Percentiles rank a stretch among this genome's conserved stretches.
phyloP scores from a whole-genome alignment of 352 stramenopile genomes.

The Globisporangium cylindrosporum region DNA sequence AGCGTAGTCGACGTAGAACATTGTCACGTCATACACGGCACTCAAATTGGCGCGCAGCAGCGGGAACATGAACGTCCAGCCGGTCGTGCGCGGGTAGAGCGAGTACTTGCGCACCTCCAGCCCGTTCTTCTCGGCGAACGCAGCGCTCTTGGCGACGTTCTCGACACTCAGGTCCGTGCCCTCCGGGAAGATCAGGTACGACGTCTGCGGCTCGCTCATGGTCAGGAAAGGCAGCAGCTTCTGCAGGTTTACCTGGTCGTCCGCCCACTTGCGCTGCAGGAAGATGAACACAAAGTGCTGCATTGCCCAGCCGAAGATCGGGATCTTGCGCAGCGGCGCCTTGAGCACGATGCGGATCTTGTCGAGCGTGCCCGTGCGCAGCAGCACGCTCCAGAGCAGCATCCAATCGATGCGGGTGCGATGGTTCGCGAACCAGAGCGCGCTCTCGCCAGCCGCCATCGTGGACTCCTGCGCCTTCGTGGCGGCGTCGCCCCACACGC shows the following conservation, averaged over 20 bases:
- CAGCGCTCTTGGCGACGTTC: slow-evolving; percentile 62
- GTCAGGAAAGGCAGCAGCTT: slow-evolving; percentile 58
- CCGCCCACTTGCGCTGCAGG: slow-evolving; percentile 60
- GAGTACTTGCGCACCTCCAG: slow-evolving; percentile 51
- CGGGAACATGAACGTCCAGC: slow-evolving; percentile 76
- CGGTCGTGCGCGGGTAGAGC: slow-evolving; percentile 74
- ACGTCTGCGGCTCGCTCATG: slow-evolving; percentile 43
- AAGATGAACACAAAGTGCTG: slow-evolving; percentile 87
- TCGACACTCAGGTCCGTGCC: slow-evolving; percentile 69
- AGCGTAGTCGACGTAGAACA: slow-evolving; percentile 77
- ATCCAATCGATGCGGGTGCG: slow-evolving; percentile 86
- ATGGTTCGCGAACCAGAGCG: slow-evolving; percentile 77
- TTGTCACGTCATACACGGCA: slow-evolving; percentile 79
- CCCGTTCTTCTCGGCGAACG: slow-evolving; percentile 52
- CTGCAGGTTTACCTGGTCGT: slow-evolving; percentile 55
- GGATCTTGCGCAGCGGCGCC: slow-evolving; percentile 59
- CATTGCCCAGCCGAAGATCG: slow-evolving; percentile 86
- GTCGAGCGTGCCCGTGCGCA: slow-evolving; percentile 47
- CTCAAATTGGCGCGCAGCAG: slow-evolving; percentile 49
- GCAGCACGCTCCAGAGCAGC: slow-evolving; percentile 70
- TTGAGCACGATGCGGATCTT: slow-evolving; percentile 77
- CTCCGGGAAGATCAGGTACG: slow-evolving; percentile 80
- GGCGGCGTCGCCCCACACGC: slow-evolving; percentile 52
- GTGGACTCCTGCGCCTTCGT: slow-evolving; percentile 50
- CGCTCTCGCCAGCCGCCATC: slow-evolving; percentile 43